Percentiles rank a stretch among this genome's conserved stretches.
These are phyloP conservation scores for Aspergillus olivimuriae DNA, from an alignment of 495 filamentous ascomycete genomes.

Conservation along the genomic window DNA sequence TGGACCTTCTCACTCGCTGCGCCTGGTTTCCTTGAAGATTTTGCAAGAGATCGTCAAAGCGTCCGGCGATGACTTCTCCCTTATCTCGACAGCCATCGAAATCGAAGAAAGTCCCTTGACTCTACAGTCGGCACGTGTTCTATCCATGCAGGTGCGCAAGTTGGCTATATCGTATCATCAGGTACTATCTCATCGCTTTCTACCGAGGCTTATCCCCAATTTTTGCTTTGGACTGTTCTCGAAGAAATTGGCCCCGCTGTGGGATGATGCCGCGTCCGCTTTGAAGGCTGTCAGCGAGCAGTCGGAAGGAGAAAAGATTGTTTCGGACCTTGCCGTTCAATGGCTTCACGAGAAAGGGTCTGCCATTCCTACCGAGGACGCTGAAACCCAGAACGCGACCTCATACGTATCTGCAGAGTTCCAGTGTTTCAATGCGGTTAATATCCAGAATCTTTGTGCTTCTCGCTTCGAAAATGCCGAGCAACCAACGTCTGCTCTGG, in stretches of 20 bases:
- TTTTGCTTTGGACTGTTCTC: constrained; percentile 90
- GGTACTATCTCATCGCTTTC: constrained; percentile 51
- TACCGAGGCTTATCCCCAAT: constrained; percentile 63
- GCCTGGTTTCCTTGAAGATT: constrained; percentile 64
- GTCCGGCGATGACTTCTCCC: constrained; percentile 31
- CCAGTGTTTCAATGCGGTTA: constrained; percentile 69
- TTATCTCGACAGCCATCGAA: constrained; percentile 49
- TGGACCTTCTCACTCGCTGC: constrained; percentile 61
- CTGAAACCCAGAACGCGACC: constrained; percentile 15
- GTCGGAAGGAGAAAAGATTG: constrained; percentile 62
- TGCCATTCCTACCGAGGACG: constrained; percentile 17
- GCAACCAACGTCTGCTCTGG: constrained; percentile 17
- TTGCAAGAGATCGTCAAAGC: constrained; percentile 38
- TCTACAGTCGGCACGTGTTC: constrained; percentile 63
- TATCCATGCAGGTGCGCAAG: constrained; percentile 80
- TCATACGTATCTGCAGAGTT: constrained; percentile 50
- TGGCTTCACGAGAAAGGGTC: constrained; percentile 65
- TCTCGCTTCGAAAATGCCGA: constrained; percentile 20
- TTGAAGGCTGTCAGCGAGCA: constrained; percentile 68
- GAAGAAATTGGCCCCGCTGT: constrained; percentile 70
- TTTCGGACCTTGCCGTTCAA: constrained; percentile 66
- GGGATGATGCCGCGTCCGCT: constrained; percentile 73
- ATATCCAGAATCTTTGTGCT: constrained; percentile 42
- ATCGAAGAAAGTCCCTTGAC: constrained; percentile 73
- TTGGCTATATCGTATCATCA: constrained; percentile 56